Evolutionary conservation across 73 alveolate species (phyloP), one percentile per base, ranked within the genome.

Genomic region (Uronychia setigera): DNA sequence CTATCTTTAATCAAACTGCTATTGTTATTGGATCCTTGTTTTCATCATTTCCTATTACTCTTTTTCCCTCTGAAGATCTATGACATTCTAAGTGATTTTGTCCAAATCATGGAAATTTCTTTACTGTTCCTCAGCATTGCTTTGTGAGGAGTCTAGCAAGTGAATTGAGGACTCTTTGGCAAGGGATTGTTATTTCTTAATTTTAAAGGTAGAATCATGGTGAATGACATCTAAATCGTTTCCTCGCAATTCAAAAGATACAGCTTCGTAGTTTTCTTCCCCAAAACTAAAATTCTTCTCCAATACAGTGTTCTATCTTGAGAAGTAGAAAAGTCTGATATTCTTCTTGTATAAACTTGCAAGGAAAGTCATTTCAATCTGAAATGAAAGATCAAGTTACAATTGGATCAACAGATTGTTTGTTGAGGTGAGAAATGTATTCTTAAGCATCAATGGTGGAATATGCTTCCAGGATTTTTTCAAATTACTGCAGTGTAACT

Each of bases 271-370:
- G 13, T 67, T 1, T 28, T 76, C 81, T 5, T 76, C 59, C 31
- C 79, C 79, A 67, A 76, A 31, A 76, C 25, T 30, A 32, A 26
- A 76, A 1, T 26, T 13, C 32, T 76, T 76, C 81, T 76, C 81
- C 32, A 76, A 27, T 11, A 76, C 81, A 28, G 28, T 76, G 27
- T 31, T 31, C 5, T 26, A 1, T 30, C 31, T 5, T 5, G 81
- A 29, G 81, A 76, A 76, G 30, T 76, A 76, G 30, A 76, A 76
- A 35, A 76, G 28, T 5, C 81, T 35, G 5, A 76, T 76, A 76
- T 76, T 76, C 59, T 27, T 25, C 32, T 76, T 76, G 30, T 26
- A 76, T 1, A 76, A 1, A 5, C 26, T 27, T 26, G 81, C 46
- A 5, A 76, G 59, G 59, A 29, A 76, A 5, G 81, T 26, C n/a